Conservation (phyloP, 1,139 yeast genomes). For the Ashbya aceris region DNA sequence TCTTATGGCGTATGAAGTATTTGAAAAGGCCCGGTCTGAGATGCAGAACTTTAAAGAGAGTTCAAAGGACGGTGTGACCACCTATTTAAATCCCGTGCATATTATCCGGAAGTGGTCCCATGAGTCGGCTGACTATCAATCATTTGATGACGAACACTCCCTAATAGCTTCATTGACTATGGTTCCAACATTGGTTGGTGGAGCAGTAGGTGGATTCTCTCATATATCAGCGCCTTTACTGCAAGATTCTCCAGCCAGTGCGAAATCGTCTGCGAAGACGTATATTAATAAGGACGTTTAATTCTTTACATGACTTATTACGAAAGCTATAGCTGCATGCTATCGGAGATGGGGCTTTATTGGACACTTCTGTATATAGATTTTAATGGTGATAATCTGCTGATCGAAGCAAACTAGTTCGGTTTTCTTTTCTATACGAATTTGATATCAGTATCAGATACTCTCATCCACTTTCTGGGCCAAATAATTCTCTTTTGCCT, state of each 20-base stretch:
- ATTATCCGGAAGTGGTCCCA: constrained; percentile 21
- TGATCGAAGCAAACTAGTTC: too few relatives aligned
- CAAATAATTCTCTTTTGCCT: constrained; percentile 32
- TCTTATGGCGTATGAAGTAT: constrained; percentile 8
- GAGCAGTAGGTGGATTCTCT: constrained; percentile 42
- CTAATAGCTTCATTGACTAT: constrained; percentile 39
- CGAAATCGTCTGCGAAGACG: too few relatives aligned
- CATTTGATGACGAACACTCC: constrained; percentile 9
- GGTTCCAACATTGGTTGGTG: constrained; percentile 46
- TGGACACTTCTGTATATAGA: too few relatives aligned
- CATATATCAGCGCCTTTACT: constrained; percentile 3
- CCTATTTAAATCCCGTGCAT: constrained; percentile 16
- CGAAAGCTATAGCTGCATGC: neutral
- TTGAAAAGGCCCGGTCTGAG: constrained; percentile 10
- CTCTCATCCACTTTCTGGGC: constrained; percentile 15
- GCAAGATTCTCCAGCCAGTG: too few relatives aligned
- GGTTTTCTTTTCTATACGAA: too few relatives aligned
- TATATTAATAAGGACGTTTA: neutral
- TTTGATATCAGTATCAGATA: too few relatives aligned
- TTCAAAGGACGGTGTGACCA: constrained; percentile 4
- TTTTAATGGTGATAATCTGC: too few relatives aligned
- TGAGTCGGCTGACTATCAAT: constrained; percentile 7
- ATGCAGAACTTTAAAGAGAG: constrained; percentile 9
- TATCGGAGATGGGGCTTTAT: neutral
- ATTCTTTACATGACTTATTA: too few relatives aligned